A percentile compares a stretch with the other conserved stretches of the same genome.
Conservation (phyloP, 176 grass and related monocot genomes). For the Panicum miliaceum region DNA sequence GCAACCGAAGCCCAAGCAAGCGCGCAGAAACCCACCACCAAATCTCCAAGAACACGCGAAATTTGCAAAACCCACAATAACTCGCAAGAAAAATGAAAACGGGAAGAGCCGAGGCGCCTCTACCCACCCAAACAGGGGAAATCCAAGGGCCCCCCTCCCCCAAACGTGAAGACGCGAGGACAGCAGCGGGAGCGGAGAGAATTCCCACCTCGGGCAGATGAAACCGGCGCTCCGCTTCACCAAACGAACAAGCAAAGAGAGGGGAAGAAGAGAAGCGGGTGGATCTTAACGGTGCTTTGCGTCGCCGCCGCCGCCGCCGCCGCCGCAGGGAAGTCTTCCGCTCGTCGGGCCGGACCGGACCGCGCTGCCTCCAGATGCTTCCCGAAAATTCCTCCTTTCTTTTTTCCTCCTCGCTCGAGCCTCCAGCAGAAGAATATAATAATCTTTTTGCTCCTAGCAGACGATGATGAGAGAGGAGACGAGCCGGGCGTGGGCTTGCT, state of each 20-base stretch:
- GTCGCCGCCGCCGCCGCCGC: neutral
- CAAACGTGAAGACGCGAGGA: neutral
- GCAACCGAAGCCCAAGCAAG: neutral
- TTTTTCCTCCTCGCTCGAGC: neutral
- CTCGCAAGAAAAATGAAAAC: neutral
- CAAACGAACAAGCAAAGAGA: neutral
- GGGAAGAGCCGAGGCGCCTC: neutral
- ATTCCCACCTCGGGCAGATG: conserved; percentile 18
- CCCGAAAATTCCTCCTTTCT: neutral
- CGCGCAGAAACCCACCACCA: neutral
- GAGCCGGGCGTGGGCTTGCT: neutral
- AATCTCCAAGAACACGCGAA: neutral
- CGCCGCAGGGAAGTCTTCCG: neutral
- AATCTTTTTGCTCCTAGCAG: neutral
- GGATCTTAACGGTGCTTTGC: conserved; percentile 9
- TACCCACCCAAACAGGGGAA: neutral
- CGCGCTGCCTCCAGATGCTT: conserved; percentile 44
- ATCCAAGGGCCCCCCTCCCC: neutral
- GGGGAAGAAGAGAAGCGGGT: neutral
- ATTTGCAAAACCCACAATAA: neutral
- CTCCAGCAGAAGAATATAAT: neutral
- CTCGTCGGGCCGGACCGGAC: neutral
- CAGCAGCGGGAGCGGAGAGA: neutral
- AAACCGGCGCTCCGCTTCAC: neutral
- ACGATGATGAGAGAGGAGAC: conserved; percentile 4